Evolutionary conservation across 1,139 yeast genomes (phyloP).

Genomic region (Kodamaea derodonti): DNA sequence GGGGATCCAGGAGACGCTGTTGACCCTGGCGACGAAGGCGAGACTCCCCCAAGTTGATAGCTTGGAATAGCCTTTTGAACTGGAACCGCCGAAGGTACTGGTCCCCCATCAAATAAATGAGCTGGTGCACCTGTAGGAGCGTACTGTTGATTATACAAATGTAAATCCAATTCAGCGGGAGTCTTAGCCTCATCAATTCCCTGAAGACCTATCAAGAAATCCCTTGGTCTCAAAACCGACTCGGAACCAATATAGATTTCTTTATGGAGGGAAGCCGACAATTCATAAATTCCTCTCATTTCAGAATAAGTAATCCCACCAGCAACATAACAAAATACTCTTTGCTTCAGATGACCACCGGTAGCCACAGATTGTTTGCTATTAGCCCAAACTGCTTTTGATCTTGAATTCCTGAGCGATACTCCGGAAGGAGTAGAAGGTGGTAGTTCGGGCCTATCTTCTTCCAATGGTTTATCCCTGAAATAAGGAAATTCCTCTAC

Average conservation of each 20-base stretch:
- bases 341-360: conserved; percentile 43
- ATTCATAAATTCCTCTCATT: conserved; percentile 69
- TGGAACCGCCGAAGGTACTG: conserved; percentile 6
- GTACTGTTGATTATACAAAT: conserved; percentile 23
- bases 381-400: conserved; percentile 80
- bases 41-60: neutral
- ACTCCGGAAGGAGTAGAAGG: conserved; percentile 10
- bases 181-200: conserved; percentile 35
- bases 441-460: conserved; percentile 38
- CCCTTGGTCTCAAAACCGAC: conserved; percentile 64
- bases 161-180: conserved; percentile 31
- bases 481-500: conserved; percentile 66
- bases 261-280: conserved; percentile 57
- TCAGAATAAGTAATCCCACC: conserved; percentile 92
- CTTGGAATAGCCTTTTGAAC: conserved; percentile 5
- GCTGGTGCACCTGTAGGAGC: conserved; percentile 31
- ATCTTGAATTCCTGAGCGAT: conserved; percentile 67
- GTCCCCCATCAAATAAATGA: conserved; percentile 27
- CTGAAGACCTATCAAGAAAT: conserved; percentile 45
- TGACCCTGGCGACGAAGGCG: conserved; percentile 10
- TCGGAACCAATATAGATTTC: conserved; percentile 86
- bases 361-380: neutral
- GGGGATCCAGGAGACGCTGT: conserved; percentile 6
- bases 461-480: conserved; percentile 70
- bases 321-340: conserved; percentile 75